Base-by-base conservation (phyloP, 768 basidiomycete genomes). In the Amanita pseudoporphyria region DNA sequence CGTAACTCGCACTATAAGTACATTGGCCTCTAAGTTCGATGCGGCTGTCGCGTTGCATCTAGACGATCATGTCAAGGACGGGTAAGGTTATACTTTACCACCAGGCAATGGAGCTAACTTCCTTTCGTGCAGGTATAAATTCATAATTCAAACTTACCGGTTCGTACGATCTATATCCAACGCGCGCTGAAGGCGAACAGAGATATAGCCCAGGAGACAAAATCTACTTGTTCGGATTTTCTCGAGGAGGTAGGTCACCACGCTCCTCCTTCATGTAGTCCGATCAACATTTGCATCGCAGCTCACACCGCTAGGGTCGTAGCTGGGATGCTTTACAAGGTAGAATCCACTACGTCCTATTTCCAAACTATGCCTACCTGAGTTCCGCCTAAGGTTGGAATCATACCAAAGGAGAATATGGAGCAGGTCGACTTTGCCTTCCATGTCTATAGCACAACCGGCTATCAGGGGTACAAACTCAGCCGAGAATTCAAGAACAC, bases 341-440 rank as follows among this genome's bases (percentile, higher is more conserved):
- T 62, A 40, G 26, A 4, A 22, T 12, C 19, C n/a, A n/a, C 9
- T 16, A 5, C 14, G 12, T 12, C 10, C 6, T 16, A 26, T 16
- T 16, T 45, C 4, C n/a, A n/a, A 4, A 40, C 14, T 18, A 1
- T 10, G n/a, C 12, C 37, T 30, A 21, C n/a, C 46, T 31, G 9
- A 43, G 32, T 21, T 12, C 10, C n/a, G 48, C 28, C 21, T 31
- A 19, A 64, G 61, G 57, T 67, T 13, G 66, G 66, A 2, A 53
- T 67, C 10, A 58, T 67, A 6, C 63, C 64, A 0, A 52, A 58
- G 1, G 57, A 58, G 43, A 67, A 67, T 26, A 56, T 61, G 35
- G 59, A 66, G 41, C 66, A 67, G 26, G 54, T 67, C 7, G 63
- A 65, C 22, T 67, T 67, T 24, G 66, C 64, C 10, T 67, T 66